Percentiles rank a stretch among this genome's conserved stretches.
These are phyloP conservation scores for Cladosporium sp. DNA, from an alignment of 2,329 filamentous ascomycete species.

Conservation along the genomic window DNA sequence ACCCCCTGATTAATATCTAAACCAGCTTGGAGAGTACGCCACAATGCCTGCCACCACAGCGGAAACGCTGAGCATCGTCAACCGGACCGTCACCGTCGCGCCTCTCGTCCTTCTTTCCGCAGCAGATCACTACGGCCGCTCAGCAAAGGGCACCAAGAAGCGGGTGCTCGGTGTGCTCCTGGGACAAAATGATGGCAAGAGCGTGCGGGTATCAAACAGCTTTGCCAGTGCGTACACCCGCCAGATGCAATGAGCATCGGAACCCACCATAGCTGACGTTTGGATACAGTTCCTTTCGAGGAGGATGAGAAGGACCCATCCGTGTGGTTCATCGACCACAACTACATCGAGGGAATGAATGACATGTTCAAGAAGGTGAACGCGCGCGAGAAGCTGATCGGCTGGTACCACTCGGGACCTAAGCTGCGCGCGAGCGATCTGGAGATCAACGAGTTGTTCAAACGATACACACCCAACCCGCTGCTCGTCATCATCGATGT, in stretches of 20 bases:
- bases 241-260: not conserved
- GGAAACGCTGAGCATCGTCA: conserved; percentile 92
- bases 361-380: conserved; percentile 99
- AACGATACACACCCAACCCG: conserved; percentile 95
- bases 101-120: conserved; percentile 95
- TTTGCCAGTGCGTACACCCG: conserved; percentile 69
- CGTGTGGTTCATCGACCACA: conserved; percentile 98
- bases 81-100: conserved; percentile 90
- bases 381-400: conserved; percentile 95
- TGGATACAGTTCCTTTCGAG: conserved; percentile 77
- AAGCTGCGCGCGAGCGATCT: conserved; percentile 95
- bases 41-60: conserved; percentile 94
- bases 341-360: conserved; percentile 99
- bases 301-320: conserved; percentile 98
- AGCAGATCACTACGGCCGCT: conserved; percentile 96
- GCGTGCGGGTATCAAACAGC: conserved; percentile 96
- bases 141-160: conserved; percentile 78
- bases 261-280: conserved; percentile 12
- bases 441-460: conserved; percentile 99
- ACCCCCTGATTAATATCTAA: not conserved
- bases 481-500: conserved; percentile 97
- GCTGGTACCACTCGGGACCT: conserved; percentile 98
- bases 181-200: conserved; percentile 93
- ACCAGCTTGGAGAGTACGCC: conserved; percentile 13
- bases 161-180: conserved; percentile 91